A percentile compares a stretch with the other conserved stretches of the same genome.
These are phyloP conservation scores for Lenwebbia sp. DNA, from an alignment of 345 rosid genomes.

Conservation along the genomic window DNA sequence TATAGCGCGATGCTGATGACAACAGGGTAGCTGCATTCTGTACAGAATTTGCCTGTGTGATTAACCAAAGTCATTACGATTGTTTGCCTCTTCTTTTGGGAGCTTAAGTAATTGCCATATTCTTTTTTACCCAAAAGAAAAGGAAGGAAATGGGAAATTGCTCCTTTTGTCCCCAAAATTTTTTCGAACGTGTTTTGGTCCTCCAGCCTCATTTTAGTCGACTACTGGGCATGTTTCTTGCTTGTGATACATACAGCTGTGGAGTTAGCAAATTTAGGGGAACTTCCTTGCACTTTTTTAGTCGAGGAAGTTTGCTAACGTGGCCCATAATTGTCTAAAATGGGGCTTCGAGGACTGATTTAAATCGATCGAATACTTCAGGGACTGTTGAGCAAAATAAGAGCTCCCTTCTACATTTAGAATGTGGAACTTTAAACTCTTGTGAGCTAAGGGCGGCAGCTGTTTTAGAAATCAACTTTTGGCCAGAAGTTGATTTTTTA, in stretches of 20 bases:
- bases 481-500: too few species aligned
- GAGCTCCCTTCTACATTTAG: neutral
- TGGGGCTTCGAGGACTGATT: neutral
- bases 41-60: conserved; percentile 15
- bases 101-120: neutral
- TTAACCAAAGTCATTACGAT: neutral
- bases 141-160: neutral
- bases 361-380: neutral
- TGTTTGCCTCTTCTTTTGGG: neutral
- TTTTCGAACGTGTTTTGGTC: neutral
- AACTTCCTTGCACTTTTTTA: neutral
- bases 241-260: neutral
- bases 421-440: neutral
- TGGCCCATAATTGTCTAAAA: neutral
- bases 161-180: neutral
- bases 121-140: neutral
- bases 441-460: neutral
- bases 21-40: neutral
- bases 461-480: too few species aligned
- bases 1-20: neutral
- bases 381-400: neutral
- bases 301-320: neutral
- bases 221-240: neutral
- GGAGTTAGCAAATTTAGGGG: neutral
- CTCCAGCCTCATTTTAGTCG: neutral